Conservation (phyloP, 2,329 filamentous ascomycete species). For the Colletotrichum australisinense region DNA sequence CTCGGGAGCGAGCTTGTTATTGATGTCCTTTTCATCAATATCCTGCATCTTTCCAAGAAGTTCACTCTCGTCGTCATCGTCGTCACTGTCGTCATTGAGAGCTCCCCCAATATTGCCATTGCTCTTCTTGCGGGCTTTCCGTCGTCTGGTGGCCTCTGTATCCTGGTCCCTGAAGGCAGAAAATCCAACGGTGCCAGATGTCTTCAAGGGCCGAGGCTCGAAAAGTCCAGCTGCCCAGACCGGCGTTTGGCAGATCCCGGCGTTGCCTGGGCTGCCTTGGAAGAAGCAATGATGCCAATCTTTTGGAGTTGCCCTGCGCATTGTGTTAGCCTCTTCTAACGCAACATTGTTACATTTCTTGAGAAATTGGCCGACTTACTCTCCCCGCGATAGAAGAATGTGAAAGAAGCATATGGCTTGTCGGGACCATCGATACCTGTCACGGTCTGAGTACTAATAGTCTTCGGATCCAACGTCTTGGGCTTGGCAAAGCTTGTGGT, state of each 20-base stretch:
- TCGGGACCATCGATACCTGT: slow-evolving; percentile 97
- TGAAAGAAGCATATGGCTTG: slow-evolving; percentile 96
- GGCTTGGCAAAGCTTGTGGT: slow-evolving; percentile 98
- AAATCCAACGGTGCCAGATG: slow-evolving; percentile 90
- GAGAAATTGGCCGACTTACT: slow-evolving; percentile 69
- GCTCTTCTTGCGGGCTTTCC: slow-evolving; percentile 71
- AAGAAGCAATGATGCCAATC: slow-evolving; percentile 85
- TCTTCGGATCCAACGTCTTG: slow-evolving; percentile 94
- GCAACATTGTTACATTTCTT: slow-evolving; percentile 12
- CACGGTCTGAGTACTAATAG: slow-evolving; percentile 98
- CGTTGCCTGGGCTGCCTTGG: slow-evolving; percentile 73
- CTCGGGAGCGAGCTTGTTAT: slow-evolving; percentile 72
- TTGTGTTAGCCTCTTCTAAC: not conserved
- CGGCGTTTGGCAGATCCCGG: slow-evolving; percentile 77
- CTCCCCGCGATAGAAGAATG: slow-evolving; percentile 96
- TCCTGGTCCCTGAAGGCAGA: slow-evolving; percentile 84
- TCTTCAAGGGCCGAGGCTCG: slow-evolving; percentile 84
- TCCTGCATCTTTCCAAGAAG: slow-evolving; percentile 75
- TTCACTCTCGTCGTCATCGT: slow-evolving; percentile 74
- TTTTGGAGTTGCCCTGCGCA: slow-evolving; percentile 88
- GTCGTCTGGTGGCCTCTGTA: slow-evolving; percentile 64
- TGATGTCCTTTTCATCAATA: slow-evolving; percentile 70
- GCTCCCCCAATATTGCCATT: slow-evolving; percentile 64
- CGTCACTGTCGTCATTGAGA: slow-evolving; percentile 79
- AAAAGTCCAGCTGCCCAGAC: slow-evolving; percentile 86